phyloP scores from a whole-genome alignment of 805 yeast species.

The Teunomyces tritomae region DNA sequence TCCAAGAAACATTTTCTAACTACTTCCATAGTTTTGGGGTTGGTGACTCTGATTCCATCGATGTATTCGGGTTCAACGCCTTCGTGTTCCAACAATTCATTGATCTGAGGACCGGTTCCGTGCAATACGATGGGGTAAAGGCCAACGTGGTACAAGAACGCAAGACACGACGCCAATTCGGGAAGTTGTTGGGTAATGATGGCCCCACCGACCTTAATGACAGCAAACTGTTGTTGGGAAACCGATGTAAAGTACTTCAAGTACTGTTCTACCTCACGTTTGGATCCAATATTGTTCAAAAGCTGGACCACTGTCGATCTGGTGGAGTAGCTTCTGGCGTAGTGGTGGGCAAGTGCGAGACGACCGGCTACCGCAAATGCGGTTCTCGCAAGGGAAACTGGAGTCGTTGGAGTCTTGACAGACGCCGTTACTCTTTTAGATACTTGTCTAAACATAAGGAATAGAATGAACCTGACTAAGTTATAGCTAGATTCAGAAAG shows the following conservation, averaged over 20 bases:
- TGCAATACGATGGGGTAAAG: conserved; percentile 94
- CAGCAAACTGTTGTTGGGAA: conserved; percentile 95
- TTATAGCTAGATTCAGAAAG: conserved; percentile 1
- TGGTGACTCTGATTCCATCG: conserved; percentile 96
- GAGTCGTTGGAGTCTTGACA: conserved; percentile 5
- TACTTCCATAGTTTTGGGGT: conserved; percentile 90
- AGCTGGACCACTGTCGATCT: conserved; percentile 95
- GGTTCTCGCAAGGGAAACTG: conserved; percentile 2
- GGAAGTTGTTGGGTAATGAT: conserved; percentile 92
- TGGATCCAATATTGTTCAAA: conserved; percentile 93
- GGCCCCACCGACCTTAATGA: conserved; percentile 98
- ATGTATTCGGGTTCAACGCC: conserved; percentile 95
- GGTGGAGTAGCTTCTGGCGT: conserved; percentile 47
- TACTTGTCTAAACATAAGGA: conserved; percentile 20
- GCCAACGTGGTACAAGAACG: conserved; percentile 96
- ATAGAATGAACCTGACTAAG: not conserved
- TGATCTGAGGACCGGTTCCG: conserved; percentile 99
- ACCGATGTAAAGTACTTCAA: conserved; percentile 95
- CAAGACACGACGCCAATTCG: conserved; percentile 91
- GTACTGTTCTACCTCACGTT: conserved; percentile 97
- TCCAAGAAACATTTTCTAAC: conserved; percentile 94
- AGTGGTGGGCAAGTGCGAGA: not conserved
- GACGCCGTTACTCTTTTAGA: conserved; percentile 8
- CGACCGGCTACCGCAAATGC: conserved; percentile 2
- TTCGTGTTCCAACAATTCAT: conserved; percentile 85